Evolutionary conservation across 257 asterid species (phyloP).

Genomic region (Solanum bukasovii): DNA sequence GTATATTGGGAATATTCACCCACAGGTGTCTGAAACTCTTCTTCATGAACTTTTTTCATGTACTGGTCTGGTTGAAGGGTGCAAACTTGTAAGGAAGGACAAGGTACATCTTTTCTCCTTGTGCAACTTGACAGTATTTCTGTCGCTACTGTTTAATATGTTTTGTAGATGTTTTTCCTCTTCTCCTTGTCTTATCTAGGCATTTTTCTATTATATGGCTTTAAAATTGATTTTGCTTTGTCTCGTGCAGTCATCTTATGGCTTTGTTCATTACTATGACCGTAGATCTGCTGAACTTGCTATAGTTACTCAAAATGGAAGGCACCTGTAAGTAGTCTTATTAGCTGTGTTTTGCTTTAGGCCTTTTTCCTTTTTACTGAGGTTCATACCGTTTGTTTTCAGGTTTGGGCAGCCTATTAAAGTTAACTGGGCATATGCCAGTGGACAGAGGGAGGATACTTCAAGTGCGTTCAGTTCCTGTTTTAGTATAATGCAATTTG

Average conservation of each 20-base stretch:
- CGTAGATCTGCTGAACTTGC: constrained; percentile 45
- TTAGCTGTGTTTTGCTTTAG: not conserved
- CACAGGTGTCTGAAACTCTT: constrained; percentile 82
- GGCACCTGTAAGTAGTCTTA: constrained; percentile 49
- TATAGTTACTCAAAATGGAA: constrained; percentile 35
- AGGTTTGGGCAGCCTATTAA: constrained; percentile 99
- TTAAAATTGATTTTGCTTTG: not conserved
- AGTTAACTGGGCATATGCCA: constrained; percentile 94
- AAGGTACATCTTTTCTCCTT: constrained; percentile 32
- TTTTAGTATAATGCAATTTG: not conserved
- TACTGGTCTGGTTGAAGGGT: constrained; percentile 77
- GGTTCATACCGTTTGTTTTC: constrained; percentile 11
- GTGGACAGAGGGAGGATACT: constrained; percentile 95
- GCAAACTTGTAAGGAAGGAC: constrained; percentile 91
- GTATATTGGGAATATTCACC: constrained; percentile 82
- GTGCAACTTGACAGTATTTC: not conserved
- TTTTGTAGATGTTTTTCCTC: not conserved
- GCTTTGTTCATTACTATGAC: constrained; percentile 43
- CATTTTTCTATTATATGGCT: not conserved
- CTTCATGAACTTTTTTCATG: constrained; percentile 84
- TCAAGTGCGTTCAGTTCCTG: constrained; percentile 37
- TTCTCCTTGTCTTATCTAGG: not conserved
- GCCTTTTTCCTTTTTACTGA: not conserved
- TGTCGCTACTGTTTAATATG: not conserved
- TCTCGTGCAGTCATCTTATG: constrained; percentile 39